Evolutionary conservation across 441 rosid species (phyloP).

Genomic region (Codiaeum variegatum): DNA sequence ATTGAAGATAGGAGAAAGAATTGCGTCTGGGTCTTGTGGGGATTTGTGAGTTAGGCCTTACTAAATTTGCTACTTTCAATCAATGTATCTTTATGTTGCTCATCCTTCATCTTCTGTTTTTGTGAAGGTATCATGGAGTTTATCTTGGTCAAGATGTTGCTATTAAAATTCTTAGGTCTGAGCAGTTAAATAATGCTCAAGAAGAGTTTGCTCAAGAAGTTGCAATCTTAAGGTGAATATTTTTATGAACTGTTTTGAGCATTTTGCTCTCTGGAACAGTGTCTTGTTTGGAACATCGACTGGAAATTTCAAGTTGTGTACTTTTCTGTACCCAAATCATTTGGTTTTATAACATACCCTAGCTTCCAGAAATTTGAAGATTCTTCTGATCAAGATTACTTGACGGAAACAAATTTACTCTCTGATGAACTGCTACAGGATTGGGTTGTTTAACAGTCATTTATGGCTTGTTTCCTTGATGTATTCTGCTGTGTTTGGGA

Average conservation of each 20-base stretch:
- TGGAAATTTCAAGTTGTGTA: background rate
- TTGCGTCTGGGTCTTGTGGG: conserved; percentile 73
- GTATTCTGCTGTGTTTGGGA: background rate
- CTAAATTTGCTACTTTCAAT: conserved; percentile 14
- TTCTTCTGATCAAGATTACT: background rate
- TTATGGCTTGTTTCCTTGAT: background rate
- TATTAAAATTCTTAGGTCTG: conserved; percentile 60
- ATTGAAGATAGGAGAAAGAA: conserved; percentile 58
- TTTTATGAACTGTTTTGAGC: background rate
- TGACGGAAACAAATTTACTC: background rate
- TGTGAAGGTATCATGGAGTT: conserved; percentile 53
- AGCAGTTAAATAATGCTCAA: conserved; percentile 47
- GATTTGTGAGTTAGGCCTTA: conserved; percentile 52
- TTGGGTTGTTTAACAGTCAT: background rate
- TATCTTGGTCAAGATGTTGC: conserved; percentile 78
- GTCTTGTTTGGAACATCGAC: background rate
- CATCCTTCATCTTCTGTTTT: conserved; percentile 15
- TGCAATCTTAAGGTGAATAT: conserved; percentile 55
- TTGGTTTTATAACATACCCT: background rate
- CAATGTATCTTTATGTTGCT: conserved; percentile 13
- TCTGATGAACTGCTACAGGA: background rate
- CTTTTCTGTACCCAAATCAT: background rate
- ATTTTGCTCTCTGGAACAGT: background rate
- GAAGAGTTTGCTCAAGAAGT: conserved; percentile 70
- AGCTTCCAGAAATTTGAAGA: conserved; percentile 9